These are phyloP conservation scores for Amanita polypyramis DNA, from an alignment of 768 basidiomycete genomes.

Conservation along the genomic window DNA sequence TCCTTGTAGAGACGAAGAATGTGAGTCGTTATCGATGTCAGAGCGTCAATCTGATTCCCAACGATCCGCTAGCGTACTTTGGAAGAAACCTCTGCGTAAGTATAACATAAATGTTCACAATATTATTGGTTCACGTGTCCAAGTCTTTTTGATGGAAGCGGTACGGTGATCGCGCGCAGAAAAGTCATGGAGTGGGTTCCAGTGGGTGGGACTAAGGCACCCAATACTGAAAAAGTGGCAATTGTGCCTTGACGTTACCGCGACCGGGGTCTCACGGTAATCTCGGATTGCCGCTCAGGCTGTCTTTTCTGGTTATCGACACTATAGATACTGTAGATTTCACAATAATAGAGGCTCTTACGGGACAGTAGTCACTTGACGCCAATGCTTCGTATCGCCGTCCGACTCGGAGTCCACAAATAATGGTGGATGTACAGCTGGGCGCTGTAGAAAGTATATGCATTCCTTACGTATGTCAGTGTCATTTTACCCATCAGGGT, in stretches of 20 bases:
- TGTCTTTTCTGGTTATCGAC: no score
- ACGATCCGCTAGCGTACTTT: slow-evolving; percentile 32
- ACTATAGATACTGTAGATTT: no score
- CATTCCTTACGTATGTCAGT: background rate
- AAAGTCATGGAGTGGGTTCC: background rate
- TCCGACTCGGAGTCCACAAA: no score
- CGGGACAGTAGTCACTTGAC: no score
- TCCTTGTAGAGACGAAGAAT: slow-evolving; percentile 10
- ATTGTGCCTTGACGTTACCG: background rate
- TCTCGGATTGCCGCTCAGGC: no score
- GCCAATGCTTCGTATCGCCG: no score
- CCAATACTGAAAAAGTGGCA: background rate
- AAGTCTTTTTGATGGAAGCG: background rate
- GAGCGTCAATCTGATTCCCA: slow-evolving; percentile 60
- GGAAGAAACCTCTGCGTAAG: slow-evolving; percentile 63
- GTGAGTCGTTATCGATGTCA: slow-evolving; percentile 7
- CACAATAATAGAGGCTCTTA: no score
- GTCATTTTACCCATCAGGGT: background rate
- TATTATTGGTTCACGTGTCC: no score
- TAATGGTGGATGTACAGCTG: no score
- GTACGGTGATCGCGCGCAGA: background rate
- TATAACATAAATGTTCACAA: background rate
- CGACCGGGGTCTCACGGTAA: background rate
- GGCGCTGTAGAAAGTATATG: background rate
- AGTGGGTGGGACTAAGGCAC: background rate